Evolutionary conservation across 495 filamentous ascomycete genomes (phyloP).

Genomic region (Podospora tetraspora): DNA sequence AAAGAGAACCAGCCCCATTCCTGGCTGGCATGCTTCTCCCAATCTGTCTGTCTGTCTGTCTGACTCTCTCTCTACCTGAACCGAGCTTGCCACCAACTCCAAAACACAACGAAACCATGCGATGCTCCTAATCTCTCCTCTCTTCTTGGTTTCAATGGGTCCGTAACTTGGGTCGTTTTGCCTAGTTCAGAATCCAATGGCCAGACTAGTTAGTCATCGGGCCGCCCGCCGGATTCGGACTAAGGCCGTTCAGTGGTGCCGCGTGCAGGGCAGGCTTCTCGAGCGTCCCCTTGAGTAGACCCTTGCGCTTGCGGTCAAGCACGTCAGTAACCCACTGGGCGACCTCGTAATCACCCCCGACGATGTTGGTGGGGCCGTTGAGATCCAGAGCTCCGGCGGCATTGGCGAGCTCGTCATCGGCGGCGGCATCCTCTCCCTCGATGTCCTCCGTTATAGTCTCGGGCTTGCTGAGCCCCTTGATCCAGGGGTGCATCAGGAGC

Average conservation of each 20-base stretch:
- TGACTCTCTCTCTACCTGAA: not conserved
- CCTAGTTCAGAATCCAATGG: no score
- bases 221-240: constrained; percentile 43
- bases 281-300: constrained; percentile 33
- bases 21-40: not conserved
- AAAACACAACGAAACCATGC: not conserved
- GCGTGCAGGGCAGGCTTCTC: constrained; percentile 68
- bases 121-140: not conserved
- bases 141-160: not conserved
- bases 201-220: constrained; percentile 18
- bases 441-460: constrained; percentile 72
- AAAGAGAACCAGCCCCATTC: not conserved
- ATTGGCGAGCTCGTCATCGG: constrained; percentile 43
- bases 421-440: constrained; percentile 52
- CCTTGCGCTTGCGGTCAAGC: constrained; percentile 54
- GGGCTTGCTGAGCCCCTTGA: constrained; percentile 74
- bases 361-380: constrained; percentile 32
- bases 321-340: constrained; percentile 77
- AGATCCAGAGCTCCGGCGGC: constrained; percentile 40
- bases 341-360: constrained; percentile 66
- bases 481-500: constrained; percentile 84
- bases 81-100: not conserved
- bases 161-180: no score
- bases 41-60: not conserved
- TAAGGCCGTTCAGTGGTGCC: constrained; percentile 58